A percentile compares a stretch with the other conserved stretches of the same genome.
These are phyloP conservation scores for Talaromyces sp. DNA, from an alignment of 2,329 filamentous ascomycete species.

Conservation along the genomic window DNA sequence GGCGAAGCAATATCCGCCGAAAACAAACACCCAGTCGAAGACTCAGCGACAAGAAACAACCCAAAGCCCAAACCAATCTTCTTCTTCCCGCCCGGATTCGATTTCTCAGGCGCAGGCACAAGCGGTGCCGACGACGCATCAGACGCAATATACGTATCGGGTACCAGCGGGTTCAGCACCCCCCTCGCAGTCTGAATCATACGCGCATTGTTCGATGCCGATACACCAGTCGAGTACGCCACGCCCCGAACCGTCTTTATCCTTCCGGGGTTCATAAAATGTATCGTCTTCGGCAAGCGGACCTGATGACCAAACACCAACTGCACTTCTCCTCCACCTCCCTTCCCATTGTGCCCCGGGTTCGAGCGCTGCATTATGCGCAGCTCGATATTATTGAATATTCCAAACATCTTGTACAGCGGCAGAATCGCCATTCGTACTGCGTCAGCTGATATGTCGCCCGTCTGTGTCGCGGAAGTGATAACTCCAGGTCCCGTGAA, in stretches of 20 bases:
- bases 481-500: slow-evolving; percentile 91
- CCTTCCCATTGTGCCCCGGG: slow-evolving; percentile 67
- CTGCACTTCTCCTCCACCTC: slow-evolving; percentile 90
- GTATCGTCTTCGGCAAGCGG: slow-evolving; percentile 86
- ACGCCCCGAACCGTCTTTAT: slow-evolving; percentile 89
- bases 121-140: slow-evolving; percentile 61
- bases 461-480: slow-evolving; percentile 74
- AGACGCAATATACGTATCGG: slow-evolving; percentile 85
- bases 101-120: slow-evolving; percentile 68
- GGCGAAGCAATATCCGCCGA: slow-evolving; percentile 77
- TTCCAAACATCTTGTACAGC: slow-evolving; percentile 85
- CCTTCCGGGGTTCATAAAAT: slow-evolving; percentile 76
- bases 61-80: slow-evolving; percentile 86
- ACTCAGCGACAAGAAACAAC: slow-evolving; percentile 84
- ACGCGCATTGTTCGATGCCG: slow-evolving; percentile 85
- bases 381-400: slow-evolving; percentile 80
- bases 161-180: slow-evolving; percentile 77
- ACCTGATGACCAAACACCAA: slow-evolving; percentile 91
- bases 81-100: slow-evolving; percentile 51
- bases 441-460: slow-evolving; percentile 87
- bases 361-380: slow-evolving; percentile 77
- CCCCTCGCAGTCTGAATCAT: slow-evolving; percentile 91
- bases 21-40: slow-evolving; percentile 80
- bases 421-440: slow-evolving; percentile 91
- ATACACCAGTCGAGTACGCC: slow-evolving; percentile 88